These are phyloP conservation scores for Stachybotrys echinatus DNA, from an alignment of 2,329 filamentous ascomycete genomes.

Conservation along the genomic window DNA sequence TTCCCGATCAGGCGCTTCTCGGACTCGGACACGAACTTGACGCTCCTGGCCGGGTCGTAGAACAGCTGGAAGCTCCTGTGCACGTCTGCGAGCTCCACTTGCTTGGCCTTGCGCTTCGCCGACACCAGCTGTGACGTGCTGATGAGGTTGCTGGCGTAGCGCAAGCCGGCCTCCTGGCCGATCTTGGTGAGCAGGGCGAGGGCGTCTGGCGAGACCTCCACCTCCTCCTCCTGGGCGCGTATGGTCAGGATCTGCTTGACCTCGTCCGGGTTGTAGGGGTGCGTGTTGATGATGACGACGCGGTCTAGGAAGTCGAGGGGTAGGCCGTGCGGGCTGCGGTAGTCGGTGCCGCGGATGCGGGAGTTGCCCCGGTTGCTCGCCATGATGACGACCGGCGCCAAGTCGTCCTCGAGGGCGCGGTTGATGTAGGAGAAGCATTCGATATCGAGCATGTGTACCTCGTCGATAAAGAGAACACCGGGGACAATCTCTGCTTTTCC, in stretches of 20 bases:
- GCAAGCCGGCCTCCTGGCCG: slow-evolving; percentile 81
- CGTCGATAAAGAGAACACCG: slow-evolving; percentile 95
- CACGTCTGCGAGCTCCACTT: slow-evolving; percentile 82
- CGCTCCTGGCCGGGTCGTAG: slow-evolving; percentile 82
- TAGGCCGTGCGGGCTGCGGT: slow-evolving; percentile 87
- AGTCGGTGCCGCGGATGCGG: slow-evolving; percentile 87
- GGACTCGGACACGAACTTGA: slow-evolving; percentile 83
- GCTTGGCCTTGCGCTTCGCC: slow-evolving; percentile 78
- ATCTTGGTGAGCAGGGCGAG: slow-evolving; percentile 93
- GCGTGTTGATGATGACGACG: slow-evolving; percentile 93
- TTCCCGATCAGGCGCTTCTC: slow-evolving; percentile 93
- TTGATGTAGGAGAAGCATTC: slow-evolving; percentile 99
- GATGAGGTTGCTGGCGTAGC: slow-evolving; percentile 98
- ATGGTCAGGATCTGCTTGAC: slow-evolving; percentile 91
- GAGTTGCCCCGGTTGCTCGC: slow-evolving; percentile 92
- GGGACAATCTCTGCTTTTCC: slow-evolving; percentile 98
- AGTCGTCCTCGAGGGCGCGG: slow-evolving; percentile 87
- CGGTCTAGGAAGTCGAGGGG: slow-evolving; percentile 95
- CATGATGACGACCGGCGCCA: slow-evolving; percentile 98
- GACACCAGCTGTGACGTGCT: slow-evolving; percentile 85
- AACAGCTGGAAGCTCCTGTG: slow-evolving; percentile 92
- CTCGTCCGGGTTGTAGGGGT: slow-evolving; percentile 75
- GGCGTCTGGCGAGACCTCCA: slow-evolving; percentile 85
- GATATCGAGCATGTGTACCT: slow-evolving; percentile 99
- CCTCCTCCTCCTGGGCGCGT: slow-evolving; percentile 90